Base-by-base conservation (phyloP, 129 eudicot species). In the Pulicaria dysenterica region DNA sequence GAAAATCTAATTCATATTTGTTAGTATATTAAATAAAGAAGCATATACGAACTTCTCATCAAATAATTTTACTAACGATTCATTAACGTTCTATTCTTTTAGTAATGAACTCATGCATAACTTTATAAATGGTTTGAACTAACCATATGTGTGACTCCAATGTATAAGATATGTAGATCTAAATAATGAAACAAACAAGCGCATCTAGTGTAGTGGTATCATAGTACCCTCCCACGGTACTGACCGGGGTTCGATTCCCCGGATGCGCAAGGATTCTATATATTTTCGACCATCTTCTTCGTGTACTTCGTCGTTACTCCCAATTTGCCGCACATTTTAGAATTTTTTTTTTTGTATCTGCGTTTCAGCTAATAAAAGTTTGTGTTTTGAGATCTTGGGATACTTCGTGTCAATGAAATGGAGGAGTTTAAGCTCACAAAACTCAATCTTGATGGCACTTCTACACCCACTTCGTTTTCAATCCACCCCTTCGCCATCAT, bases 211-310 rank as follows among this genome's bases (percentile, higher is more conserved):
- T 86, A 86, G 88, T 83, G 88, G 88, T 86, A 86, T 86, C 91
- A 83, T 86, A 86, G 85, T 86, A 86, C 86, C 91, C 91, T 83
- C 91, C 88, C 91, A 86, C 91, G 91, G 88, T 86, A 86, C 83
- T 80, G 83, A 83, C 90, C 87, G 82, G 90, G 87, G 90, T 85
- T 82, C 90, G 90, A 86, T 86, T 86, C 87, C 87, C 91, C 84
- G 91, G 87, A 83, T 86, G 91, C 87, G 87, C 91, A n/a, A n/a
- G n/a, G n/a, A n/a, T n/a, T n/a, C n/a, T n/a, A n/a, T n/a, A n/a
- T 82, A 0, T 12, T 1, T 14, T 9, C 5, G n/a, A 8, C 5
- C 58, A 5, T 2, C 38, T 2, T 0, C 5, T 15, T 12, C 40
- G 38, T 44, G 0, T 41, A 0, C 1, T 13, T 15, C 47, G 7